These are phyloP conservation scores for Salvia hispanica DNA, from an alignment of 257 asterid genomes.

Conservation along the genomic window DNA sequence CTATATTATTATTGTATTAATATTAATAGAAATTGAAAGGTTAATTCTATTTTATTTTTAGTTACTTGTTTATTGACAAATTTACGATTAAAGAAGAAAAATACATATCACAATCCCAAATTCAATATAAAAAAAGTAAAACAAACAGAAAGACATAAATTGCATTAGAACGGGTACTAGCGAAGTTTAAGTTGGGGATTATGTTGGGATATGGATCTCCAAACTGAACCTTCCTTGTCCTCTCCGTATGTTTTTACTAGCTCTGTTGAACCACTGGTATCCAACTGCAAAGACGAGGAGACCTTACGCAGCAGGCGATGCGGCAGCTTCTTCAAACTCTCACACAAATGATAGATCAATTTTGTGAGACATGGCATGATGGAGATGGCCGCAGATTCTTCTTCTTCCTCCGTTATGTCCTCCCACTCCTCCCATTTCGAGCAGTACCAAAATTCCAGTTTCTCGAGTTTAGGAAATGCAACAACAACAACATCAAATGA, in stretches of 20 bases:
- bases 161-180: too few species aligned
- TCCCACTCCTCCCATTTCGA: conserved; percentile 35
- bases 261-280: too few species aligned
- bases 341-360: neutral
- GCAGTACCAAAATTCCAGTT: neutral
- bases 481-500: neutral
- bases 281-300: neutral
- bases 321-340: conserved; percentile 8
- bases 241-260: neutral
- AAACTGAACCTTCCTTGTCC: neutral
- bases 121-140: too few species aligned
- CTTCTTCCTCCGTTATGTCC: conserved; percentile 26
- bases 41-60: too few species aligned
- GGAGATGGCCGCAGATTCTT: conserved; percentile 12
- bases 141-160: too few species aligned
- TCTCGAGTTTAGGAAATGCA: conserved; percentile 35
- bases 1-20: too few species aligned
- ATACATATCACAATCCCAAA: too few species aligned
- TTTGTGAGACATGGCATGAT: conserved; percentile 1
- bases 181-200: too few species aligned
- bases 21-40: too few species aligned
- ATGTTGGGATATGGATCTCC: too few species aligned
- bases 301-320: conserved; percentile 10
- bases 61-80: too few species aligned
- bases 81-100: too few species aligned